Evolutionary conservation across 1,284 basidiomycete genomes (phyloP), one percentile per base, ranked within the genome.

Genomic region (Boletus mariae): DNA sequence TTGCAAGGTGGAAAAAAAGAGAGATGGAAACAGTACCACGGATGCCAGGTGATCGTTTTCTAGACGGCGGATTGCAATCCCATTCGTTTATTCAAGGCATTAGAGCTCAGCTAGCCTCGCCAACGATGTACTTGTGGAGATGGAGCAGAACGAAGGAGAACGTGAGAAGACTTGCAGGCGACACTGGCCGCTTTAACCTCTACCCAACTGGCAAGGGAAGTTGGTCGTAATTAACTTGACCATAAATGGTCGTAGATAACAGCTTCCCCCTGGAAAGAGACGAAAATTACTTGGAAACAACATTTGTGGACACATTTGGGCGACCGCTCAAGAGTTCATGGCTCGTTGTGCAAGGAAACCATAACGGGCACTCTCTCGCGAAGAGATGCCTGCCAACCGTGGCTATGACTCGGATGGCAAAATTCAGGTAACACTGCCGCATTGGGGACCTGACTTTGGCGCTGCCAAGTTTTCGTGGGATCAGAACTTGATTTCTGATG

Each of bases 121-220:
- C 40, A 52, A 26, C 44, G 45, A 48, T 38, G 57, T 28, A 29
- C n/a, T 46, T 49, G 35, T 49, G 23, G 45, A 12, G 60, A 53
- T 47, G 56, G 45, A 56, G 46, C 17, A 48, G 58, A 44, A 59
- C 45, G 40, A 41, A 54, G 31, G 42, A 52, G 38, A 52, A 55
- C 58, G 61, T 63, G 61, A 54, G 61, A 63, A 63, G 45, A 35
- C 49, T 17, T 13, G 15, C 29, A 15, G 28, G 29, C 4, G 31
- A 45, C 15, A 28, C 26, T 31, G 42, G 8, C 15, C 23, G 26
- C 42, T 43, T 43, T 25, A 25, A 41, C 10, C 9, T 38, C 37
- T 3, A 10, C 37, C 56, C 28, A 29, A 29, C 28, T 20, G 20
- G 20, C 20, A 20, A 20, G 20, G 20, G n/a, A 37, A 15, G 13